Evolutionary conservation across 768 basidiomycete species (phyloP).

Genomic region (Hortiboletus flavorubellus): DNA sequence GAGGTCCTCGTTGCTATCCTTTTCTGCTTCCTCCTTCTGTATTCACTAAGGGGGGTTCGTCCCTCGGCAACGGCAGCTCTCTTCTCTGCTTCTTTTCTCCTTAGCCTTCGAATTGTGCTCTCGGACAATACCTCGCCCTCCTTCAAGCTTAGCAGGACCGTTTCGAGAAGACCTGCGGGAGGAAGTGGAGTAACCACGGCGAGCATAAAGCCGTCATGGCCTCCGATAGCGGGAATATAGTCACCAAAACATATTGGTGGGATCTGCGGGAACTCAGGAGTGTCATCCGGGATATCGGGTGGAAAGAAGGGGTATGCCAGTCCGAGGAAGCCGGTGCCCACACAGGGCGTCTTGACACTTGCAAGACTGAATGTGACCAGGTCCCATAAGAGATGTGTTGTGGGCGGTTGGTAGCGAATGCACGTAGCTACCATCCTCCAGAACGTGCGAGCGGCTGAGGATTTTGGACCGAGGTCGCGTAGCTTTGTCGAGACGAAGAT

Average conservation of each 20-base stretch:
- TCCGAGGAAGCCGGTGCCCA: conserved; percentile 26
- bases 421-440: conserved; percentile 26
- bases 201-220: conserved; percentile 9
- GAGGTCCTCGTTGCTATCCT: conserved; percentile 5
- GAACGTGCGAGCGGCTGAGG: conserved; percentile 19
- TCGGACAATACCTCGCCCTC: conserved; percentile 24
- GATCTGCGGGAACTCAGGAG: conserved; percentile 15
- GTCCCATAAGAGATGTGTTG: conserved; percentile 18
- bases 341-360: conserved; percentile 16
- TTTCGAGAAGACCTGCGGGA: conserved; percentile 17
- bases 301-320: conserved; percentile 6
- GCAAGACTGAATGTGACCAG: conserved; percentile 26
- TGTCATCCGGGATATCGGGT: conserved; percentile 12
- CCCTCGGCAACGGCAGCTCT: conserved; percentile 22
- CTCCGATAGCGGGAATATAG: neutral
- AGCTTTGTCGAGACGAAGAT: conserved; percentile 26
- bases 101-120: conserved; percentile 24
- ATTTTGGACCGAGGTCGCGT: conserved; percentile 25
- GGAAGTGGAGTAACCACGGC: conserved; percentile 24
- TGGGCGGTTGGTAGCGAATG: conserved; percentile 23
- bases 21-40: conserved; percentile 20
- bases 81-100: conserved; percentile 22
- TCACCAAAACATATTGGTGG: conserved; percentile 17
- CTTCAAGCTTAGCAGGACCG: conserved; percentile 19
- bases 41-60: conserved; percentile 21